Percentiles rank a stretch among this genome's conserved stretches.
Evolutionary conservation across 441 rosid genomes (phyloP).

Genomic region (Bocquillonia castaneifolia): DNA sequence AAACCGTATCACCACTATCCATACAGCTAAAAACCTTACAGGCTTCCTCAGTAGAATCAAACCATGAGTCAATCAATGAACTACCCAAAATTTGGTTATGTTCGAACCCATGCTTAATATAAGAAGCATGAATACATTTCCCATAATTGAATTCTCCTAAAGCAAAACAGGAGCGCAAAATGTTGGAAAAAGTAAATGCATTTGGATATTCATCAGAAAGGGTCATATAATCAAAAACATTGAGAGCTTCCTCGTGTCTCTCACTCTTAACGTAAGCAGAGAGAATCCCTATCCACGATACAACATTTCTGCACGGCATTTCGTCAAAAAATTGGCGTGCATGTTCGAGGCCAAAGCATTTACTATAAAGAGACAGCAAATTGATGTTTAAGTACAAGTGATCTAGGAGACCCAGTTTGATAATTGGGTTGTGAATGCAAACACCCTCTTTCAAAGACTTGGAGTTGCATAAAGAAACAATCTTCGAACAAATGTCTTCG

Average conservation of each 20-base stretch:
- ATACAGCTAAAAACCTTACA: conserved; percentile 47
- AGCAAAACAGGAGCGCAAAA: conserved; percentile 64
- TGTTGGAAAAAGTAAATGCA: conserved; percentile 60
- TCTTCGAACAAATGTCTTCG: conserved; percentile 39
- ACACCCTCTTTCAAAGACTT: conserved; percentile 39
- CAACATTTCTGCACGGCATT: conserved; percentile 58
- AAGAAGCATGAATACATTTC: conserved; percentile 55
- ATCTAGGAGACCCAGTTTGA: conserved; percentile 44
- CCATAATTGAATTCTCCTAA: conserved; percentile 55
- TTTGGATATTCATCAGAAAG: conserved; percentile 45
- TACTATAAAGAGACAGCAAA: conserved; percentile 42
- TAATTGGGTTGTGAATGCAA: conserved; percentile 49
- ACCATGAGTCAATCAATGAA: conserved; percentile 68
- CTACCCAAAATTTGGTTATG: conserved; percentile 50
- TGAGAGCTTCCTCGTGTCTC: conserved; percentile 44
- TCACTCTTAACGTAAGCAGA: conserved; percentile 55
- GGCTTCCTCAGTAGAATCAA: conserved; percentile 42
- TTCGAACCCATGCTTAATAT: conserved; percentile 43
- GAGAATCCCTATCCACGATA: conserved; percentile 71
- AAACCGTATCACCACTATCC: conserved; percentile 47
- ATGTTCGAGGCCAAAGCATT: conserved; percentile 32
- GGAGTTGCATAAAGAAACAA: conserved; percentile 49
- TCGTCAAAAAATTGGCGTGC: conserved; percentile 68
- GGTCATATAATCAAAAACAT: conserved; percentile 43
- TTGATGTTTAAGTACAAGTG: conserved; percentile 52